Percentiles rank a stretch among this genome's conserved stretches.
Evolutionary conservation across 768 basidiomycete species (phyloP).

Genomic region (Russula ochroleuca): DNA sequence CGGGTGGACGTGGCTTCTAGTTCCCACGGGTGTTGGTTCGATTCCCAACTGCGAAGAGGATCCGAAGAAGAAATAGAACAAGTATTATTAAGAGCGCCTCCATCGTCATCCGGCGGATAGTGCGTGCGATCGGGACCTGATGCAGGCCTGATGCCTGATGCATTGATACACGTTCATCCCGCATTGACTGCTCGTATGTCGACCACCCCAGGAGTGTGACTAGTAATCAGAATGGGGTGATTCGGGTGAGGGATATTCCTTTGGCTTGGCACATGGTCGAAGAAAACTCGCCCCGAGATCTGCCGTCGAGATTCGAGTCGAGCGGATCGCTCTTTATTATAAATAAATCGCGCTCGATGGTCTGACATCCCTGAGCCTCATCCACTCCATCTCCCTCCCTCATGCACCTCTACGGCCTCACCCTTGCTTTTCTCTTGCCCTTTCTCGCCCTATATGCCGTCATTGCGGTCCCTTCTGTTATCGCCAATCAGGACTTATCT

Average conservation of each 20-base stretch:
- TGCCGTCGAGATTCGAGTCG: slow-evolving; percentile 12
- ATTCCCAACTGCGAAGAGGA: too few species aligned
- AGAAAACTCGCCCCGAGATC: slow-evolving; percentile 17
- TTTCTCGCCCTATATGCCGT: slow-evolving; percentile 26
- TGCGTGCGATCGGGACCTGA: too few species aligned
- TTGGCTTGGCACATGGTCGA: neutral
- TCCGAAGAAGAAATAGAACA: too few species aligned
- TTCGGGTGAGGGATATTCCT: neutral
- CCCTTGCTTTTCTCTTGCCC: slow-evolving; percentile 17
- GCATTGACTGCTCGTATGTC: too few species aligned
- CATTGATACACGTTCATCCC: too few species aligned
- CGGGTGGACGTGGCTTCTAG: too few species aligned
- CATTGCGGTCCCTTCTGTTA: slow-evolving; percentile 15
- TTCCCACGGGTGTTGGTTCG: too few species aligned
- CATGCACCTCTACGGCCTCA: slow-evolving; percentile 26
- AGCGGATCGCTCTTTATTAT: neutral
- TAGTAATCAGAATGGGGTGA: neutral
- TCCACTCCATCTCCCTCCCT: neutral
- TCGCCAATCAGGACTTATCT: neutral
- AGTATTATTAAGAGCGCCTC: too few species aligned
- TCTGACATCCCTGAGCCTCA: neutral
- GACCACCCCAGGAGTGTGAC: too few species aligned
- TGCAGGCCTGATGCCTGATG: too few species aligned
- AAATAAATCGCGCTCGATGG: neutral
- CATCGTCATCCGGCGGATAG: too few species aligned